These are phyloP conservation scores for Leptosphaerulina australis DNA, from an alignment of 2,329 filamentous ascomycete genomes.

Conservation along the genomic window DNA sequence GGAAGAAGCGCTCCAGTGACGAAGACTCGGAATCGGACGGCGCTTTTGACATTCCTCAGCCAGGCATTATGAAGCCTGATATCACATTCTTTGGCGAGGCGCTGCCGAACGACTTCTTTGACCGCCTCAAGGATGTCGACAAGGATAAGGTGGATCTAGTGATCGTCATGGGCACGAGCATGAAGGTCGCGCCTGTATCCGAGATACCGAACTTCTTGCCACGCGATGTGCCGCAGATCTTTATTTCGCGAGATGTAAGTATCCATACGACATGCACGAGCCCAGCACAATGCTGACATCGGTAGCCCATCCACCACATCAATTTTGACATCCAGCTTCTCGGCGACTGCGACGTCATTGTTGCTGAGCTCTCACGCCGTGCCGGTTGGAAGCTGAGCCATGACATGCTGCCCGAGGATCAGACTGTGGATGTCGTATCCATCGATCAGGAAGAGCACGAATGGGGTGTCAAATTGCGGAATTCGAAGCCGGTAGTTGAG, in stretches of 20 bases:
- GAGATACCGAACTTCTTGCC: constrained; percentile 86
- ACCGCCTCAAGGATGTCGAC: constrained; percentile 81
- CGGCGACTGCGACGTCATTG: constrained; percentile 92
- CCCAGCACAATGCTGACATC: constrained; percentile 8
- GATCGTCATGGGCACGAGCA: constrained; percentile 92
- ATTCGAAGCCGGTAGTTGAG: constrained; percentile 24
- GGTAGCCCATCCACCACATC: constrained; percentile 77
- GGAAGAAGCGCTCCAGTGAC: constrained; percentile 58
- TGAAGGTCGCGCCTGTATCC: constrained; percentile 94
- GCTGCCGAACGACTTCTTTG: constrained; percentile 81
- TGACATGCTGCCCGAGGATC: constrained; percentile 77
- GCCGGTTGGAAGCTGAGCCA: constrained; percentile 81
- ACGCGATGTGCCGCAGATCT: constrained; percentile 83
- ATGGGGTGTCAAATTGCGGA: constrained; percentile 36
- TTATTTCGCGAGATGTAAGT: constrained; percentile 76
- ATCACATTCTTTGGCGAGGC: constrained; percentile 98
- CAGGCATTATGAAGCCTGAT: constrained; percentile 91
- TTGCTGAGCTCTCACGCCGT: constrained; percentile 81
- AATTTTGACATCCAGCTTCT: constrained; percentile 96
- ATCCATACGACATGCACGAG: neutral
- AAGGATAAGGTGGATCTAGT: constrained; percentile 82
- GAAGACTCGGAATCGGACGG: constrained; percentile 63
- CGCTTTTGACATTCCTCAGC: constrained; percentile 68
- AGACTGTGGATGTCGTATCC: constrained; percentile 63
- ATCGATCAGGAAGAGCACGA: constrained; percentile 40